phyloP scores from a whole-genome alignment of 2,329 filamentous ascomycete species.

The Teratosphaeria epicoccoides region DNA sequence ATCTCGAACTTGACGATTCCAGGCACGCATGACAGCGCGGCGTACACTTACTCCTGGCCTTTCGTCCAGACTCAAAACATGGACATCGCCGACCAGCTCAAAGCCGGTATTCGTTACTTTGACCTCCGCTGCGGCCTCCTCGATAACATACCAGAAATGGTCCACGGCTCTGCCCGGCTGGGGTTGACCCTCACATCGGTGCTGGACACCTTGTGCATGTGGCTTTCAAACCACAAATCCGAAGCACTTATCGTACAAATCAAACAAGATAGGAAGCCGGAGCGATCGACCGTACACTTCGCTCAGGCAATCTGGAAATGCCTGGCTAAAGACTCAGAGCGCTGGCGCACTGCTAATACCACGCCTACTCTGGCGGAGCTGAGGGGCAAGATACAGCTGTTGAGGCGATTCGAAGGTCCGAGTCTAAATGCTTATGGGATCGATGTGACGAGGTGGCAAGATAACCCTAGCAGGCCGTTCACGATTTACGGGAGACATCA shows the following conservation, averaged over 20 bases:
- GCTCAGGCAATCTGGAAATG: constrained; percentile 27
- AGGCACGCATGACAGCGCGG: constrained; percentile 28
- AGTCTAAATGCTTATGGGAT: constrained; percentile 20
- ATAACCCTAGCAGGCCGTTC: constrained; percentile 26
- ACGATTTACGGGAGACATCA: constrained; percentile 29
- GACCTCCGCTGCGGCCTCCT: constrained; percentile 27
- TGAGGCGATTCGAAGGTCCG: constrained; percentile 23
- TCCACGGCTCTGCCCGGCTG: constrained; percentile 24
- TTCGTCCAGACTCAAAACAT: constrained; percentile 26
- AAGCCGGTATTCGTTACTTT: constrained; percentile 27
- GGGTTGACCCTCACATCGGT: constrained; percentile 21
- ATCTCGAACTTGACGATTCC: constrained; percentile 25
- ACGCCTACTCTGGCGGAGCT: constrained; percentile 24
- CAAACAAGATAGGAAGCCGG: constrained; percentile 25
- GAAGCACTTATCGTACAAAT: constrained; percentile 27
- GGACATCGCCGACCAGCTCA: constrained; percentile 20
- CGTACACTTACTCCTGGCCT: constrained; percentile 25
- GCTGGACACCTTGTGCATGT: constrained; percentile 21
- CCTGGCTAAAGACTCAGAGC: constrained; percentile 15
- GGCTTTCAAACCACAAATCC: constrained; percentile 17
- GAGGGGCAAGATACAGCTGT: constrained; percentile 27
- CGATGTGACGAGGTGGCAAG: constrained; percentile 25
- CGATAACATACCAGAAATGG: constrained; percentile 25
- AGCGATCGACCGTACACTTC: constrained; percentile 26
- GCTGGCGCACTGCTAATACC: constrained; percentile 26